Base-by-base conservation (phyloP, 2,329 filamentous ascomycete species). In the Furcasterigmium furcatum region DNA sequence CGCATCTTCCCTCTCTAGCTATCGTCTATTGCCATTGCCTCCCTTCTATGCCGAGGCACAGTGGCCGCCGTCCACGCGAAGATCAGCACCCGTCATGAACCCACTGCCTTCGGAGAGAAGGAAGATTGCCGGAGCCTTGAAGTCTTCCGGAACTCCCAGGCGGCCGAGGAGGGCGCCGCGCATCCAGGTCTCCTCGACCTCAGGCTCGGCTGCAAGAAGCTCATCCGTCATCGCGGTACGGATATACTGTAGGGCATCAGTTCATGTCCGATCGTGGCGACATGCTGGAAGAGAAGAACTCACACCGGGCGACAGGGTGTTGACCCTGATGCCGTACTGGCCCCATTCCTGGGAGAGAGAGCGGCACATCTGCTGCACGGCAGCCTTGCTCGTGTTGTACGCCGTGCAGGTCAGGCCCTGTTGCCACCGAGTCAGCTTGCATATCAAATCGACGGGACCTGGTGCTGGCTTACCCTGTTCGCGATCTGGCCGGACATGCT, bases 311-410 rank as follows among this genome's bases (percentile, higher is more conserved):
- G 79, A 84, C 38, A 87, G 69, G 2, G 79, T 84, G 60, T 86
- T 87, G 49, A 87, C 76, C 9, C 83, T 72, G 45, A 87, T 85
- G 21, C 76, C 78, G 58, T 81, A 68, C 46, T 73, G 64, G 18
- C 79, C 81, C 80, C 80, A 84, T 65, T 84, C 81, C 18, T 76
- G 67, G 6, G 81, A 80, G 4, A 84, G 66, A 41, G 80, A 82
- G 34, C 79, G 73, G 18, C 67, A 76, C 38, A 84, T 70, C 55
- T 84, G 79, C 43, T 81, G 71, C 1, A 84, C 79, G 14, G 75
- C 81, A 9, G 78, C 79, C 61, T 84, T 84, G 29, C 74, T 79
- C 19, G 79, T 71, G 58, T 84, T 84, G 66, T 84, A 84, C 25
- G 80, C 82, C 5, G 79, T 72, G 58, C 80, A 84, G 34, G 77